Conservation (phyloP, 345 rosid genomes). For the Pugionium dolabratum region DNA sequence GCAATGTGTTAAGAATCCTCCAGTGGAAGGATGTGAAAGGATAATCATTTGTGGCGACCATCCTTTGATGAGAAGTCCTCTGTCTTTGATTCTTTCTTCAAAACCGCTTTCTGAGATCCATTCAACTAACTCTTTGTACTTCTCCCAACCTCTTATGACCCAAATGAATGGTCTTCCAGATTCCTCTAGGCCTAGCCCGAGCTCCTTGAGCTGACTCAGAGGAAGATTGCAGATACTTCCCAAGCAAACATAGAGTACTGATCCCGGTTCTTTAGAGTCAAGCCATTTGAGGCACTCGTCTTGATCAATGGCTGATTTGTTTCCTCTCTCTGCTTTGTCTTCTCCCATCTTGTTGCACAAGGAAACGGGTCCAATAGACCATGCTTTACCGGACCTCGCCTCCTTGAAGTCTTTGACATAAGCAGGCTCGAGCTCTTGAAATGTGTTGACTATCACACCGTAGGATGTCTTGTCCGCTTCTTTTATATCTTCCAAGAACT, state of each 20-base stretch:
- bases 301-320: conserved; percentile 25
- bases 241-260: conserved; percentile 47
- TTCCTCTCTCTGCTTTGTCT: conserved; percentile 51
- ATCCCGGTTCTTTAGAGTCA: conserved; percentile 25
- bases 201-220: conserved; percentile 39
- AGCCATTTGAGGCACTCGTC: conserved; percentile 48
- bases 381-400: conserved; percentile 33
- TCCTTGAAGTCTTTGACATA: conserved; percentile 39
- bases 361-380: conserved; percentile 59
- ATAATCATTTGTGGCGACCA: conserved; percentile 59
- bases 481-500: conserved; percentile 9
- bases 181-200: conserved; percentile 49
- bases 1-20: conserved; percentile 55
- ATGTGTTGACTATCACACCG: conserved; percentile 46
- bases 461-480: conserved; percentile 32
- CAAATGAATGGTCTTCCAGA: conserved; percentile 48
- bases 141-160: conserved; percentile 43
- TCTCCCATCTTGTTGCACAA: conserved; percentile 32
- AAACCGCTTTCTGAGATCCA: conserved; percentile 42
- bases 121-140: conserved; percentile 25
- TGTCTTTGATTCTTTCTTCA: conserved; percentile 39
- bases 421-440: conserved; percentile 43
- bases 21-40: conserved; percentile 46
- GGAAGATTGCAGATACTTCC: conserved; percentile 47
- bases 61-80: conserved; percentile 47